Percentiles rank a stretch among this genome's conserved stretches.
These are phyloP conservation scores for Lepidium sativum DNA, from an alignment of 345 rosid species.

Conservation along the genomic window DNA sequence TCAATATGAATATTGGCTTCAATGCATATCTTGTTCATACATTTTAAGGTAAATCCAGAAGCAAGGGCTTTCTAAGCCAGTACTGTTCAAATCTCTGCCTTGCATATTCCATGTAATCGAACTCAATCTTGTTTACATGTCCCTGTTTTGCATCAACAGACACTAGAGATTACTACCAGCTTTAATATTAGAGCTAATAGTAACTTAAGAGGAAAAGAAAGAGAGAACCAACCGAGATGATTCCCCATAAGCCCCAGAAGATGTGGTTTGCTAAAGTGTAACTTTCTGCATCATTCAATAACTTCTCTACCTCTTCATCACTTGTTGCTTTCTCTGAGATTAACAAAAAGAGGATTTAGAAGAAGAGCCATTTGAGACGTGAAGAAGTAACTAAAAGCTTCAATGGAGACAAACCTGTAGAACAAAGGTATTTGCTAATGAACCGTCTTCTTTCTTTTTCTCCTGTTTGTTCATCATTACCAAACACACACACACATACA, in stretches of 20 bases:
- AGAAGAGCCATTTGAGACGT: neutral
- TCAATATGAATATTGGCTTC: neutral
- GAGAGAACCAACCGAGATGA: conserved; percentile 34
- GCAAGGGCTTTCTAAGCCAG: conserved; percentile 33
- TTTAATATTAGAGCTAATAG: neutral
- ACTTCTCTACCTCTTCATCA: conserved; percentile 38
- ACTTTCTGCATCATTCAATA: conserved; percentile 42
- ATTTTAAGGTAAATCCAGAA: conserved; percentile 19
- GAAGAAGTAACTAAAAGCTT: conserved; percentile 1
- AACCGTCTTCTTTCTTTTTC: conserved; percentile 64
- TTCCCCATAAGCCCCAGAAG: conserved; percentile 78
- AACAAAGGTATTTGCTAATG: conserved; percentile 44
- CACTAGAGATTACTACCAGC: neutral
- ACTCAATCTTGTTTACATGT: conserved; percentile 43
- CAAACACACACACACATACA: conserved; percentile 6
- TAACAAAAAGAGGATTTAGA: neutral
- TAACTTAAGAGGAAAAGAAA: neutral
- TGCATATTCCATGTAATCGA: conserved; percentile 49
- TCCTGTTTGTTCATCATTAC: conserved; percentile 32
- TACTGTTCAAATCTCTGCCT: conserved; percentile 55
- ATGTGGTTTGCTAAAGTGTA: conserved; percentile 71
- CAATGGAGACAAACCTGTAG: conserved; percentile 40
- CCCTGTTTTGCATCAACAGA: conserved; percentile 21
- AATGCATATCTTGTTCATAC: neutral
- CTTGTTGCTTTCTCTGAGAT: conserved; percentile 36